Base-by-base conservation (phyloP, 2,329 filamentous ascomycete species). In the Botrytis fragariae region DNA sequence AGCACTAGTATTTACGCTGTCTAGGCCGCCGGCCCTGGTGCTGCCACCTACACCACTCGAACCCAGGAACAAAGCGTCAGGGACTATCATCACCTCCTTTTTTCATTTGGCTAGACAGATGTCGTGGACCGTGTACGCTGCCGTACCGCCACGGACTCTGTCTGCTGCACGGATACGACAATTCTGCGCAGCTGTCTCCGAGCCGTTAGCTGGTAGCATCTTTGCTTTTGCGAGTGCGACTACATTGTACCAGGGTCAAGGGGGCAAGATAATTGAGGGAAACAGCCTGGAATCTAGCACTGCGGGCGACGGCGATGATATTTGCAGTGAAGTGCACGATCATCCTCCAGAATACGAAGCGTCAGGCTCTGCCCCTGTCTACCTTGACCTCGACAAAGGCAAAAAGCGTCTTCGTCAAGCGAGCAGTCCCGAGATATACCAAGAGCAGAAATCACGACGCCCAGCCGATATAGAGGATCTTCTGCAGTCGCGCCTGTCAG, bases 251-350 rank as follows among this genome's bases (percentile, higher is more conserved):
- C 62, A 64, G 62, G 62, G 62, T 32, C 62, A 64, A 64, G 62
- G 62, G 62, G 62, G 62, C 62, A 64, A 64, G 62, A 64, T 45
- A 45, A 64, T 64, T 45, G 62, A 64, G n/a, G 62, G 62, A 64
- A 39, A 64, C 7, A 64, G 39, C n/a, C 39, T 64, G 62, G 62
- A 64, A 45, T 45, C 62, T 45, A 64, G n/a, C 25, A 64, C 62
- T 22, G 62, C n/a, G 20, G 37, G 14, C n/a, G 39, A 64, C 39
- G 62, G 6, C 62, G 39, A 64, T 64, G 37, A 64, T 45, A 64
- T 22, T 64, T n/a, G 62, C 16, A 45, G 18, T 64, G 39, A 64
- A 64, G 39, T 64, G 39, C 39, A 64, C 62, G 62, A 64, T 45
- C 39, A 64, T 64, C 62, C 39, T 64, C 25, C 62, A n/a, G 39